Conservation (phyloP, 306 rosid genomes). For the Elaeagnus macrophylla region DNA sequence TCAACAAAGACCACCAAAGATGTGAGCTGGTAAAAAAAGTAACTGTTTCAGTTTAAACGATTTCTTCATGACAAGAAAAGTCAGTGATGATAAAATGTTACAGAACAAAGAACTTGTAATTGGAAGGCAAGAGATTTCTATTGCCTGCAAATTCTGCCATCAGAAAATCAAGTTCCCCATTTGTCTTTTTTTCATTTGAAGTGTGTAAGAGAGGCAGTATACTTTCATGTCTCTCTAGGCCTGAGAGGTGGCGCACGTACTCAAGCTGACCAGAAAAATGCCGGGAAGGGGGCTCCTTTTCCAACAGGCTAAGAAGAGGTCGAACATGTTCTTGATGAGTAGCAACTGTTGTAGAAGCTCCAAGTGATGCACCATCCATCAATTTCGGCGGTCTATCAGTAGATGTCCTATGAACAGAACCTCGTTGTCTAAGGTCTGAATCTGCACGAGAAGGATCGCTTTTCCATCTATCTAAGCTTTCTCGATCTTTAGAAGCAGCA, state of each 20-base stretch:
- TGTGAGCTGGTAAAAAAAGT: neutral
- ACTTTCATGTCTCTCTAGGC: constrained; percentile 93
- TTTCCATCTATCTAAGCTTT: constrained; percentile 56
- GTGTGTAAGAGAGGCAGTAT: constrained; percentile 88
- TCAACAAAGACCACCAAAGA: neutral
- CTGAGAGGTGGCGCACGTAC: constrained; percentile 78
- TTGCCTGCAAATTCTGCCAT: constrained; percentile 99
- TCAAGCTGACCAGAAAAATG: constrained; percentile 96
- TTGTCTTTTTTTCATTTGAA: constrained; percentile 73
- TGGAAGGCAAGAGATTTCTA: constrained; percentile 11
- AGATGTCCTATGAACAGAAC: constrained; percentile 53
- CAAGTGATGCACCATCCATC: constrained; percentile 60
- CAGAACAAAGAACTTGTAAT: neutral
- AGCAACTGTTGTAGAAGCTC: constrained; percentile 39
- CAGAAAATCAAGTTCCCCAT: constrained; percentile 85
- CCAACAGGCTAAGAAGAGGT: constrained; percentile 96
- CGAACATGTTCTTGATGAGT: constrained; percentile 81
- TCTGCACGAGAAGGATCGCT: constrained; percentile 56
- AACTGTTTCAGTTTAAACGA: neutral
- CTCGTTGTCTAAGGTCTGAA: constrained; percentile 54
- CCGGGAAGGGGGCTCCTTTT: constrained; percentile 93
- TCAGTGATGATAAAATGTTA: neutral
- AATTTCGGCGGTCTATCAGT: constrained; percentile 64
- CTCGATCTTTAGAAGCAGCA: constrained; percentile 44
- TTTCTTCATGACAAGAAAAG: neutral